Percentiles rank a stretch among this genome's conserved stretches.
Evolutionary conservation across 1,284 basidiomycete genomes (phyloP).

Genomic region (Cryptococcus deneoformans): DNA sequence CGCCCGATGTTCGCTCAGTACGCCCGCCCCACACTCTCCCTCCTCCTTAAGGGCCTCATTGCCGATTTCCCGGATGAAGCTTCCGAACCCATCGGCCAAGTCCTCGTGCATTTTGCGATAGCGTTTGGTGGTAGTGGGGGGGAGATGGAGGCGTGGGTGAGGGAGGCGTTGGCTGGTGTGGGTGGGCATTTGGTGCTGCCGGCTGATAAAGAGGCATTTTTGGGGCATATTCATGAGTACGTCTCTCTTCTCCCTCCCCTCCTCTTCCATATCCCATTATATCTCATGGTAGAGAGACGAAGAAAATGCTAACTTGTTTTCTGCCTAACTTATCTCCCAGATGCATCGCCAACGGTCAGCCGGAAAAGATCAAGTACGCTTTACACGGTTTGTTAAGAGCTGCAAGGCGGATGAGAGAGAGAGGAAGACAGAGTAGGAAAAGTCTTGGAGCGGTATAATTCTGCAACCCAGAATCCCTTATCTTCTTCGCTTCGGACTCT

Average conservation of each 20-base stretch:
- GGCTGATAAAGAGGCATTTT: slow-evolving; percentile 69
- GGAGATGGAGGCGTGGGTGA: slow-evolving; percentile 69
- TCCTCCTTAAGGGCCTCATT: slow-evolving; percentile 73
- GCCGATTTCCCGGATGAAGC: slow-evolving; percentile 86
- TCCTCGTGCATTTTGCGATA: slow-evolving; percentile 68
- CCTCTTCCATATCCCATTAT: neutral
- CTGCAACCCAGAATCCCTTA: too few species aligned
- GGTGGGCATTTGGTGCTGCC: slow-evolving; percentile 62
- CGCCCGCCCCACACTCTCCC: slow-evolving; percentile 67
- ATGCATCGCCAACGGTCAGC: slow-evolving; percentile 1
- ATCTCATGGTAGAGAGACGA: neutral
- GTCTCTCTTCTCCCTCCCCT: slow-evolving; percentile 32
- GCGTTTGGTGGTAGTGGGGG: slow-evolving; percentile 56
- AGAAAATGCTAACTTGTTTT: neutral
- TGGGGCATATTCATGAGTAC: slow-evolving; percentile 69
- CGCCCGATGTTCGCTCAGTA: slow-evolving; percentile 67
- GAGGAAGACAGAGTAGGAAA: slow-evolving; percentile 32
- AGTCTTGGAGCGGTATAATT: slow-evolving; percentile 15
- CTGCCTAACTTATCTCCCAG: slow-evolving; percentile 15
- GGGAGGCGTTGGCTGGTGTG: slow-evolving; percentile 66
- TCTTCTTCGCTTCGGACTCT: too few species aligned
- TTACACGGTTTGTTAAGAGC: slow-evolving; percentile 36
- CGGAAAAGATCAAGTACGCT: slow-evolving; percentile 30
- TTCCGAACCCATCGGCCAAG: slow-evolving; percentile 67
- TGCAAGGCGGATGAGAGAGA: slow-evolving; percentile 38